Percentiles rank a stretch among this genome's conserved stretches.
Conservation (phyloP, 2,329 filamentous ascomycete genomes). For the Neofusicoccum kwambonambiense region DNA sequence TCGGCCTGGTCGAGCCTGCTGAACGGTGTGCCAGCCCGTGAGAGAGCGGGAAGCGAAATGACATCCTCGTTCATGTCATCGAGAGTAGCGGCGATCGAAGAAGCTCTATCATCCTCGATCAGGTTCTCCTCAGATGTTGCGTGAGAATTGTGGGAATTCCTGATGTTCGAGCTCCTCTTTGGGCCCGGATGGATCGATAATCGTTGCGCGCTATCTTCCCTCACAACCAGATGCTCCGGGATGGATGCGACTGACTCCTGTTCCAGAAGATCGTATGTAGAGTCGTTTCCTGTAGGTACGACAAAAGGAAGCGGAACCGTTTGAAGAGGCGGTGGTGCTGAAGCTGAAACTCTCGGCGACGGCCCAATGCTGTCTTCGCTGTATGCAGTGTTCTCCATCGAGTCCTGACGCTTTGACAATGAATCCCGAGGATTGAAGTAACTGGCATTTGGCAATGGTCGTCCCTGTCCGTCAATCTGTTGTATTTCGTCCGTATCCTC, state of each 20-base stretch:
- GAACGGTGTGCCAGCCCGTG: constrained; percentile 19
- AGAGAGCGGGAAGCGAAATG: constrained; percentile 32
- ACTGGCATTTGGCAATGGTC: constrained; percentile 22
- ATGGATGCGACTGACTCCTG: constrained; percentile 9
- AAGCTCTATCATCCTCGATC: constrained; percentile 43
- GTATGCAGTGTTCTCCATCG: background rate
- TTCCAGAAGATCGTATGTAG: background rate
- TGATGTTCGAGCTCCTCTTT: constrained; percentile 1
- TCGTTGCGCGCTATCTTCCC: constrained; percentile 2
- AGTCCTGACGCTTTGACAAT: background rate
- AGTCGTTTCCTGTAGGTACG: constrained; percentile 5
- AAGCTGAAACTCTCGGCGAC: background rate
- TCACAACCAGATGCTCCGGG: background rate
- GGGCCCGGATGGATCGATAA: background rate
- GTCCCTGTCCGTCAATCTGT: constrained; percentile 32
- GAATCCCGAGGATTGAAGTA: background rate
- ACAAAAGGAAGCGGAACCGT: constrained; percentile 4
- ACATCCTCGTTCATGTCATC: constrained; percentile 60
- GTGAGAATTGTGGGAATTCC: background rate
- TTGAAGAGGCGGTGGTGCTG: background rate
- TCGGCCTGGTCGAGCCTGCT: background rate
- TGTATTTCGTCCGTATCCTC: constrained; percentile 37
- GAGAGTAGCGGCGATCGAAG: constrained; percentile 53
- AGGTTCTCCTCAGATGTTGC: constrained; percentile 2
- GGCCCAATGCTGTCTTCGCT: background rate